phyloP scores from a whole-genome alignment of 768 basidiomycete species.

The Tulasnella sp. region DNA sequence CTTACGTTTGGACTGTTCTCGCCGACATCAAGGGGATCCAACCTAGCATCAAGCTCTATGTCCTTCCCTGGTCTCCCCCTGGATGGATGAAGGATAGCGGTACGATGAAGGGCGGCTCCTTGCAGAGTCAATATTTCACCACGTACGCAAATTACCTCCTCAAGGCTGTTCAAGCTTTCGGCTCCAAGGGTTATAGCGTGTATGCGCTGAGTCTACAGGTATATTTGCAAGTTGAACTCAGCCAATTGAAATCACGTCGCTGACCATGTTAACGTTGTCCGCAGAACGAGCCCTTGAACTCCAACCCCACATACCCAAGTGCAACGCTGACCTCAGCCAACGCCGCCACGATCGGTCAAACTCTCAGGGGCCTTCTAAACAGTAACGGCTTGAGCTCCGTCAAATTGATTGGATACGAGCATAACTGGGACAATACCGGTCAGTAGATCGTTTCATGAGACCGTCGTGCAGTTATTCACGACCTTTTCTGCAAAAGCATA shows the following conservation, averaged over 20 bases:
- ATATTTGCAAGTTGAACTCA: neutral
- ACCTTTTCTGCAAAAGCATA: slow-evolving; percentile 36
- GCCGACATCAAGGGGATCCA: slow-evolving; percentile 58
- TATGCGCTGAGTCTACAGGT: slow-evolving; percentile 58
- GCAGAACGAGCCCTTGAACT: slow-evolving; percentile 50
- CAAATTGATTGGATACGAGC: slow-evolving; percentile 43
- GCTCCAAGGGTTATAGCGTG: slow-evolving; percentile 47
- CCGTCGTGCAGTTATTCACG: neutral
- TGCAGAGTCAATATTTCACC: neutral
- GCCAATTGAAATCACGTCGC: neutral
- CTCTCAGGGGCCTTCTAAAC: slow-evolving; percentile 52
- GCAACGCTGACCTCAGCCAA: slow-evolving; percentile 46
- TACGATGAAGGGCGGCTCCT: slow-evolving; percentile 14
- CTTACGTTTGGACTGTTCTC: slow-evolving; percentile 54
- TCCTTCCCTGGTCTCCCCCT: slow-evolving; percentile 71
- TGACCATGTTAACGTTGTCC: neutral
- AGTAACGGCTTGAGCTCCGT: slow-evolving; percentile 51
- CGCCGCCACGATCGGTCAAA: slow-evolving; percentile 52
- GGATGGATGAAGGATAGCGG: slow-evolving; percentile 69
- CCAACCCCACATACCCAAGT: slow-evolving; percentile 61
- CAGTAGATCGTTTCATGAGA: neutral
- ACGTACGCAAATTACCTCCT: slow-evolving; percentile 51
- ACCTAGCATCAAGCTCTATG: slow-evolving; percentile 44
- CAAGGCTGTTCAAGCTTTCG: slow-evolving; percentile 63
- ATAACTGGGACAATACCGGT: slow-evolving; percentile 62